phyloP scores from a whole-genome alignment of 371 early-diverging fungal species.

The Apophysomyces trapeziformis region DNA sequence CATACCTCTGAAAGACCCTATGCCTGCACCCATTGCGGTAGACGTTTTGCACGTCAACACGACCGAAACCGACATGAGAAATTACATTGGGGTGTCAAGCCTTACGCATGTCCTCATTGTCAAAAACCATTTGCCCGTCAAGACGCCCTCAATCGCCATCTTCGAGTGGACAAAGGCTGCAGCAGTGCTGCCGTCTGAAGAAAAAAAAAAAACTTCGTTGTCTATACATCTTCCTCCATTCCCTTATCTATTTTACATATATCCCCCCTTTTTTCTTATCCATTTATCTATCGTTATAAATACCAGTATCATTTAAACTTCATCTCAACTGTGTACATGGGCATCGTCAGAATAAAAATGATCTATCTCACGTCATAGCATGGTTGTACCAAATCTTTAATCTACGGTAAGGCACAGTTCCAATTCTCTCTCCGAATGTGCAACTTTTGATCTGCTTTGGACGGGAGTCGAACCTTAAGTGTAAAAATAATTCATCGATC shows the following conservation, averaged over 20 bases:
- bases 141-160: conserved; percentile 72
- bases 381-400: background rate
- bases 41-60: conserved; percentile 54
- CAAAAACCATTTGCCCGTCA: conserved; percentile 54
- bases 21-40: conserved; percentile 45
- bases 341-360: conserved; percentile 11
- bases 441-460: background rate
- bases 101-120: conserved; percentile 53
- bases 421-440: background rate
- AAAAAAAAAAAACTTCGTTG: background rate
- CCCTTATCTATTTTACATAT: background rate
- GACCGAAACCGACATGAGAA: conserved; percentile 58
- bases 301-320: background rate
- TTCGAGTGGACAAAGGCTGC: conserved; percentile 65
- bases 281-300: background rate
- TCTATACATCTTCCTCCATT: background rate
- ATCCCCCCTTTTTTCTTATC: background rate
- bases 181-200: conserved; percentile 13
- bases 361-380: background rate
- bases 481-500: background rate
- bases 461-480: background rate
- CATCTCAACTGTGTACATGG: conserved; percentile 4
- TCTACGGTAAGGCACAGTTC: background rate
- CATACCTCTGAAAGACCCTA: conserved; percentile 60
- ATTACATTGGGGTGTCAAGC: conserved; percentile 54